phyloP scores from a whole-genome alignment of 2,329 filamentous ascomycete species.

The Ramularia endophylla region DNA sequence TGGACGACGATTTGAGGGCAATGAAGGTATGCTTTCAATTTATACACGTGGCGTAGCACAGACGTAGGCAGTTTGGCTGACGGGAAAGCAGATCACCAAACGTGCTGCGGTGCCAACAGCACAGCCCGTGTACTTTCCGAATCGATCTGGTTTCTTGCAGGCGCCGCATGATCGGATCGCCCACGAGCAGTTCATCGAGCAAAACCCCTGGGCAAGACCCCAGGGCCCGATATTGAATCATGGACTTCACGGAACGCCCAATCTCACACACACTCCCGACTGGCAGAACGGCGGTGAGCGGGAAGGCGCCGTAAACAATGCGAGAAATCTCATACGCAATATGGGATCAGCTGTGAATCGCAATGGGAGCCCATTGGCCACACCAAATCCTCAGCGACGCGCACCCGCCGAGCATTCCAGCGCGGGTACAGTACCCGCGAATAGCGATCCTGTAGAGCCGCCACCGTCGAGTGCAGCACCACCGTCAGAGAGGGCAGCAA shows the following conservation, averaged over 20 bases:
- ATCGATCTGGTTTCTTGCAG: slow-evolving; percentile 15
- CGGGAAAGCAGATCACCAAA: slow-evolving; percentile 20
- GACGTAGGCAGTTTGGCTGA: slow-evolving; percentile 5
- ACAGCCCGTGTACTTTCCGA: slow-evolving; percentile 21
- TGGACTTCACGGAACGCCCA: slow-evolving; percentile 23
- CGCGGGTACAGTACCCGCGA: slow-evolving; percentile 20
- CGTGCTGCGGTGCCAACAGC: slow-evolving; percentile 17
- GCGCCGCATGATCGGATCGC: slow-evolving; percentile 29
- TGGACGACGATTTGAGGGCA: slow-evolving; percentile 80
- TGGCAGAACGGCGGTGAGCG: slow-evolving; percentile 13
- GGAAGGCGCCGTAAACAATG: slow-evolving; percentile 6
- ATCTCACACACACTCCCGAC: slow-evolving; percentile 29
- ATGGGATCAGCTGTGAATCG: slow-evolving; percentile 15
- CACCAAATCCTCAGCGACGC: slow-evolving; percentile 25
- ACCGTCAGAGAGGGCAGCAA: slow-evolving; percentile 24
- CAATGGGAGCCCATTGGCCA: slow-evolving; percentile 25
- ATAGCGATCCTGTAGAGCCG: slow-evolving; percentile 25
- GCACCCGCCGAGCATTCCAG: slow-evolving; percentile 20
- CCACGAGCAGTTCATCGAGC: slow-evolving; percentile 74
- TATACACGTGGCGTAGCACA: slow-evolving; percentile 1
- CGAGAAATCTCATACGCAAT: slow-evolving; percentile 21
- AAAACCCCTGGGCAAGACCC: slow-evolving; percentile 89
- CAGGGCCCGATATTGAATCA: slow-evolving; percentile 63
- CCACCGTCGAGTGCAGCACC: slow-evolving; percentile 27
- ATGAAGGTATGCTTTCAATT: slow-evolving; percentile 67